Percentiles rank a stretch among this genome's conserved stretches.
Conservation (phyloP, 495 filamentous ascomycete species). For the Neurospora sp. region DNA sequence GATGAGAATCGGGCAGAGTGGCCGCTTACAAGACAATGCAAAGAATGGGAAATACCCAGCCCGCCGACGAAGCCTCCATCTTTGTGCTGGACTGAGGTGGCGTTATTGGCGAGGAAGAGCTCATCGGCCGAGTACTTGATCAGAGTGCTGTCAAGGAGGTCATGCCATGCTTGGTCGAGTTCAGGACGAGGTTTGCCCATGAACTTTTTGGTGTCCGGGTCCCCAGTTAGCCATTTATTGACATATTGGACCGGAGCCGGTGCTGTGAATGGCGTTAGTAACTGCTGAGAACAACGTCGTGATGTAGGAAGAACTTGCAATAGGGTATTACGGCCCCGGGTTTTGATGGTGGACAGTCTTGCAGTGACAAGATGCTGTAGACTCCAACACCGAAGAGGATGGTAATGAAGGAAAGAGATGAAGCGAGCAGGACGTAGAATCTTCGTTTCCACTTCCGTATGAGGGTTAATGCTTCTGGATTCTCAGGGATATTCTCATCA, state of each 20-base stretch:
- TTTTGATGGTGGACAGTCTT: background rate
- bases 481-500: background rate
- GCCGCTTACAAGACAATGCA: conserved; percentile 12
- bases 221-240: conserved; percentile 4
- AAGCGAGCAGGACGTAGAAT: conserved; percentile 2
- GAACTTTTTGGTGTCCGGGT: conserved; percentile 9
- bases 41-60: conserved; percentile 9
- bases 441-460: background rate
- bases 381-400: background rate
- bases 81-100: conserved; percentile 6
- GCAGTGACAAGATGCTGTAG: background rate
- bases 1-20: background rate
- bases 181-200: conserved; percentile 11
- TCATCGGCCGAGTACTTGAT: conserved; percentile 8
- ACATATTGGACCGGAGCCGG: conserved; percentile 9
- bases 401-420: background rate
- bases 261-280: background rate
- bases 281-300: background rate
- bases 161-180: conserved; percentile 14
- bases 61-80: conserved; percentile 14
- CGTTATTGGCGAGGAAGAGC: conserved; percentile 3
- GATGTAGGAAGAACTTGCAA: background rate
- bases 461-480: background rate
- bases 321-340: background rate
- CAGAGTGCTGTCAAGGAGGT: conserved; percentile 7